Evolutionary conservation across 2,329 filamentous ascomycete species (phyloP), one percentile per base, ranked within the genome.

Genomic region (Cercospora zeina): DNA sequence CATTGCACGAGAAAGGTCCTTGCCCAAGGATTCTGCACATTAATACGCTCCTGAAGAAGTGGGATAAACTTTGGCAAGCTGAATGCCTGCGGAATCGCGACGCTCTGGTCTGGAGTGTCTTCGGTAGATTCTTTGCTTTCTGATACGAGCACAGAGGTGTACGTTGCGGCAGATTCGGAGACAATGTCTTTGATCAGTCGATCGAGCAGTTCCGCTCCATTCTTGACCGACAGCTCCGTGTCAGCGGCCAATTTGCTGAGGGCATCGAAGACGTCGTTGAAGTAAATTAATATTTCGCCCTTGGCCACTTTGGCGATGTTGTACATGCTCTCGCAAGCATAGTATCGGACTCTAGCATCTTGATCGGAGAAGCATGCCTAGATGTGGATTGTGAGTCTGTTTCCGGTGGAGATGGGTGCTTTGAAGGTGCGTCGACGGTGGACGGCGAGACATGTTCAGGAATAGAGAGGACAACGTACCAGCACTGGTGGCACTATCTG

Each of bases 221-320:
- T 99, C 78, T 99, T 99, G 62, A 99, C 96, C 0, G 93, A 97
- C 4, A 97, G 81, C 75, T 99, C 96, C 0, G 93, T 93, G 75
- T 99, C 95, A 53, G 95, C 95, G 14, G 93, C 93, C 69, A 99
- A 85, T 85, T 97, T 97, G 80, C 93, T 96, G 59, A 99, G 81
- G 21, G 95, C 92, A 79, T 99, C 95, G 73, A 99, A 99, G 66
- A 99, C 95, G 72, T 96, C 90, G 78, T 99, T 99, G 78, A 99
- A 99, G 81, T 96, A 99, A 42, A 96, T 85, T 67, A 99, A 78
- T 19, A 99, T 95, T 77, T 99, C 95, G 37, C 96, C 95, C 78
- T 99, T 99, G 64, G 93, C 95, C 53, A 99, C 95, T 79, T 99
- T 99, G 73, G 95, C 93, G 74, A 99, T 99, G 77, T 99, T 99